phyloP scores from a whole-genome alignment of 345 rosid species.

The Euphorbia lathyris region DNA sequence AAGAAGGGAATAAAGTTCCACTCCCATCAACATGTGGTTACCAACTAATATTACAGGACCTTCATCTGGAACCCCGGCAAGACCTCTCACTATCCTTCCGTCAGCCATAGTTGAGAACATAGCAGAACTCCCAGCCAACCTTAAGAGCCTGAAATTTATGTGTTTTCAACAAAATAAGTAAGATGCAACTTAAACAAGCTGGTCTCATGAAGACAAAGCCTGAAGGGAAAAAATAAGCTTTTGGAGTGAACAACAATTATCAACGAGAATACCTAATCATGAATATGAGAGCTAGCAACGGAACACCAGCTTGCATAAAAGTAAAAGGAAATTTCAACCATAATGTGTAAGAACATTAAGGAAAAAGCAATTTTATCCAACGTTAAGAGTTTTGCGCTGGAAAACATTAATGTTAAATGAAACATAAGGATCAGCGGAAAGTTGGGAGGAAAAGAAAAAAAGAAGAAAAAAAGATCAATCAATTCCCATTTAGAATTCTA shows the following conservation, averaged over 20 bases:
- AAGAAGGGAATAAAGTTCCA: conserved; percentile 49
- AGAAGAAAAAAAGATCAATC: no score
- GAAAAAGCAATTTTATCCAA: background rate
- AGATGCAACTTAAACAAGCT: conserved; percentile 14
- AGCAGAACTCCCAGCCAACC: conserved; percentile 42
- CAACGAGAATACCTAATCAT: background rate
- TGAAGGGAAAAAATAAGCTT: background rate
- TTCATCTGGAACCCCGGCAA: conserved; percentile 69
- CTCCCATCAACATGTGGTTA: conserved; percentile 74
- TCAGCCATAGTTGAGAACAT: conserved; percentile 69
- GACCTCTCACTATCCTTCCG: conserved; percentile 69
- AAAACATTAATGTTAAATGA: no score
- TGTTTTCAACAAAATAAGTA: background rate
- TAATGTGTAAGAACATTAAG: background rate
- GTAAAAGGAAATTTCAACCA: background rate
- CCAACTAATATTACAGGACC: conserved; percentile 84
- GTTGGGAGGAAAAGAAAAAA: no score
- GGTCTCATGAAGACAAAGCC: conserved; percentile 2
- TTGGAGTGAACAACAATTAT: background rate
- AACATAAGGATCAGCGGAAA: no score
- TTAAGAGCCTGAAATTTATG: conserved; percentile 38
- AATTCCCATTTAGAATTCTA: no score
- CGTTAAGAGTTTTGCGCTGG: background rate
- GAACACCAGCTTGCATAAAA: background rate
- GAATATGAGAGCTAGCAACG: background rate